Base-by-base conservation (phyloP, 768 basidiomycete species). In the Mycena galopus region DNA sequence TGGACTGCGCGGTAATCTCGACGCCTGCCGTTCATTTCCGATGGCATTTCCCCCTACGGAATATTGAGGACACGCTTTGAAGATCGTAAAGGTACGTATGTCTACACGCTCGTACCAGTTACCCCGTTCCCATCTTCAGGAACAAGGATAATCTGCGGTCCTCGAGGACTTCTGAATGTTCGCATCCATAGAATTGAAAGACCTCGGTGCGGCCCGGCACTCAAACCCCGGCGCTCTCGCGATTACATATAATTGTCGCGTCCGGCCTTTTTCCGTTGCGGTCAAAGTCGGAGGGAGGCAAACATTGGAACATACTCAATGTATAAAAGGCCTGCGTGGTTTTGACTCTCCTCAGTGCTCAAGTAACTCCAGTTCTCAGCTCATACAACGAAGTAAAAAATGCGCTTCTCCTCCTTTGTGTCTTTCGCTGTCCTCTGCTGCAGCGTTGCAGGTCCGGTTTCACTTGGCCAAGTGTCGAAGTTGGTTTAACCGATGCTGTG, bases 341-440 rank as follows among this genome's bases (percentile, higher is more conserved):
- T 27, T 47, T 23, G 33, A 7, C 27, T n/a, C 35, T 44, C 30
- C 3, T n/a, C 27, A 44, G 50, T 44, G 53, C 30, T 44, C 56
- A 23, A 70, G 30, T 47, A 58, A 53, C 50, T 8, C 59, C 60
- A 27, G 12, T 47, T 32, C 37, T 61, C 27, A 30, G 17, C 21
- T 23, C 35, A 37, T 25, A 37, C 27, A 12, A 39, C n/a, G 3
- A 44, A 60, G 11, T 16, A n/a, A n/a, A 37, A 37, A 23, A 71
- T 71, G 70, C 70, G 58, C 51, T 61, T 71, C 33, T 51, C 63
- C n/a, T 59, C 71, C 55, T 58, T 77, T n/a, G 50, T 67, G 16
- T 61, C 74, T 37, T 51, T 77, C 39, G 74, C 74, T 32, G 57
- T 73, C 35, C 58, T 75, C 55, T 67, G 69, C 32, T 67, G 74